Evolutionary conservation across 1,284 basidiomycete genomes (phyloP).

Genomic region (Mycosarcoma mackinlayi): DNA sequence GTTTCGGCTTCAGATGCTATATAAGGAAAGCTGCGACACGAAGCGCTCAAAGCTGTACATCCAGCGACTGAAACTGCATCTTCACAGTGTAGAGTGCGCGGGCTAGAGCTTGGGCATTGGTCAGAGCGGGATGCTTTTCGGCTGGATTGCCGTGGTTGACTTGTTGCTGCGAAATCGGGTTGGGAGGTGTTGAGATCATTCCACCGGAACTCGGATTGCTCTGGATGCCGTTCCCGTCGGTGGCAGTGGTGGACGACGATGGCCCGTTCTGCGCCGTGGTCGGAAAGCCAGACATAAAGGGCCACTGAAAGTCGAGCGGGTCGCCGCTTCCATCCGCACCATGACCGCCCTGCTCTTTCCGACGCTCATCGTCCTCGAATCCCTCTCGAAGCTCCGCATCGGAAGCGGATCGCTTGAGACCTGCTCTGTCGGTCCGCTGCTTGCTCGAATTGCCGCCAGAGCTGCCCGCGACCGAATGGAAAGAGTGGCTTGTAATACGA

Average conservation of each 20-base stretch:
- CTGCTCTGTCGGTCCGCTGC: conserved; percentile 1
- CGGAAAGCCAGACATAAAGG: conserved; percentile 38
- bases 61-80: conserved; percentile 41
- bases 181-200: conserved; percentile 1
- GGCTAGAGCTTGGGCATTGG: conserved; percentile 45
- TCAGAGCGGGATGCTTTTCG: conserved; percentile 50
- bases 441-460: neutral
- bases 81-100: conserved; percentile 46
- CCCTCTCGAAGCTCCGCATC: conserved; percentile 17
- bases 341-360: neutral
- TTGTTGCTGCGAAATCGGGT: conserved; percentile 35
- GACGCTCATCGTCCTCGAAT: conserved; percentile 1
- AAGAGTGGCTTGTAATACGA: conserved; percentile 40
- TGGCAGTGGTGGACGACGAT: conserved; percentile 1
- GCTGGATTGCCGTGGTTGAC: conserved; percentile 32
- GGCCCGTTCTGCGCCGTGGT: conserved; percentile 9
- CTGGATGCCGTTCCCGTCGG: conserved; percentile 3
- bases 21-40: conserved; percentile 1
- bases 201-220: conserved; percentile 2
- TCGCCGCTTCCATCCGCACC: conserved; percentile 15
- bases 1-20: no score
- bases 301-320: conserved; percentile 42
- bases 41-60: conserved; percentile 20
- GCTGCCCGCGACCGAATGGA: conserved; percentile 25
- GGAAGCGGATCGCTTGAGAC: conserved; percentile 36